These are phyloP conservation scores for Lagerstroemia speciosa DNA, from an alignment of 345 rosid species.

Conservation along the genomic window DNA sequence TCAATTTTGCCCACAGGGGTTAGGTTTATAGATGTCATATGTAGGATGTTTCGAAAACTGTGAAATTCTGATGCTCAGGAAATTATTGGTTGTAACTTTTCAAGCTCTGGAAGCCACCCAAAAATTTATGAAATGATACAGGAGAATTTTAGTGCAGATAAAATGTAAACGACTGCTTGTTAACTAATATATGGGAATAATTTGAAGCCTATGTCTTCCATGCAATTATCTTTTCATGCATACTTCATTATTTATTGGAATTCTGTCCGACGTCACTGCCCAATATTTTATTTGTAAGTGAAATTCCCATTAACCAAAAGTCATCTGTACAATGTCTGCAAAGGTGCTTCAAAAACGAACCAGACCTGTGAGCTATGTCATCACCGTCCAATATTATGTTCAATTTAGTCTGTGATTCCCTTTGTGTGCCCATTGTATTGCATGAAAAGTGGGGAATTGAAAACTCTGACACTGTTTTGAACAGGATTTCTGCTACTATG, in stretches of 20 bases:
- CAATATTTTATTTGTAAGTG: too few relatives aligned
- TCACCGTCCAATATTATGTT: too few relatives aligned
- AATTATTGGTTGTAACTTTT: too few relatives aligned
- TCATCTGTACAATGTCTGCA: too few relatives aligned
- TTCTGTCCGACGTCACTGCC: background rate
- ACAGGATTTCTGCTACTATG: constrained; percentile 96
- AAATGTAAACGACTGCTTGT: background rate
- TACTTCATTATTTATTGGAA: background rate
- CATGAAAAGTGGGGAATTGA: background rate
- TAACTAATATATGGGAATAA: background rate
- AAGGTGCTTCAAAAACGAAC: too few relatives aligned
- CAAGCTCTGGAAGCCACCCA: too few relatives aligned
- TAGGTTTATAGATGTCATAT: background rate
- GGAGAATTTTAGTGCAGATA: background rate
- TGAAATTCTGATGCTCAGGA: background rate
- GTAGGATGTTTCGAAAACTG: background rate
- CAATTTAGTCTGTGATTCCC: background rate
- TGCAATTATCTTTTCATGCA: background rate
- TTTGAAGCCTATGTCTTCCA: background rate
- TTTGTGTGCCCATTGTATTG: background rate
- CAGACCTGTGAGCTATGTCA: too few relatives aligned
- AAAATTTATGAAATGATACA: too few relatives aligned
- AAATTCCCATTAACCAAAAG: too few relatives aligned
- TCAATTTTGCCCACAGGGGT: background rate
- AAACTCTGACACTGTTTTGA: constrained; percentile 3